Conservation (phyloP, 352 stramenopile genomes). For the Pythium vanterpoolii region DNA sequence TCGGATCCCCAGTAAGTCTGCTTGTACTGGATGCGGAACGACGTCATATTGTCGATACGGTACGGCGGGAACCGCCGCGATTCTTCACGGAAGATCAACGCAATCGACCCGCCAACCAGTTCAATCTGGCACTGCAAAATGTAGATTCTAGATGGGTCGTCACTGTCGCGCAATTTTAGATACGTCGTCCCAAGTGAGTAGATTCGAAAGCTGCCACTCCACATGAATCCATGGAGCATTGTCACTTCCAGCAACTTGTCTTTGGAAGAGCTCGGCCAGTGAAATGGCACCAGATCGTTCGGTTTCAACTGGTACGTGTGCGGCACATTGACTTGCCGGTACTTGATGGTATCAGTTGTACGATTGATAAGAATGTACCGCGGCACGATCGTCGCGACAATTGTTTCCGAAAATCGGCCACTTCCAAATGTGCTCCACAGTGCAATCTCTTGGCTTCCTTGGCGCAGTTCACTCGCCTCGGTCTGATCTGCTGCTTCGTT, state of each 20-base stretch:
- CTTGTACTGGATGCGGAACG: constrained; percentile 85
- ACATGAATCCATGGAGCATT: constrained; percentile 76
- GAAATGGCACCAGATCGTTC: constrained; percentile 81
- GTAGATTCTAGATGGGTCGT: constrained; percentile 74
- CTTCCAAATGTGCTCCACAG: constrained; percentile 85
- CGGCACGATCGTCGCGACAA: constrained; percentile 82
- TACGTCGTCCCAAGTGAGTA: constrained; percentile 85
- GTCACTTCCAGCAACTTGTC: constrained; percentile 86
- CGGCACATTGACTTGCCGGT: constrained; percentile 71
- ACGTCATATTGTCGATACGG: constrained; percentile 91
- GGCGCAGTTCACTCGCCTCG: constrained; percentile 57
- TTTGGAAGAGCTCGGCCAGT: constrained; percentile 74
- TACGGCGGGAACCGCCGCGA: constrained; percentile 86
- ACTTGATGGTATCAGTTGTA: constrained; percentile 81
- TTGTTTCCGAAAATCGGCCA: constrained; percentile 80
- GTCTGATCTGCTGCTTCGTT: constrained; percentile 60
- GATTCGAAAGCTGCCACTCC: constrained; percentile 85
- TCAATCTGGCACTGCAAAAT: constrained; percentile 89
- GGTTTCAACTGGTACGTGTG: constrained; percentile 67
- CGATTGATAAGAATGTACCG: constrained; percentile 88
- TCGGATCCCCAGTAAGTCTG: constrained; percentile 73
- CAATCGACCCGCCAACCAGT: constrained; percentile 81
- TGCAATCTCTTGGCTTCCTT: constrained; percentile 74
- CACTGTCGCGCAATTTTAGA: constrained; percentile 75
- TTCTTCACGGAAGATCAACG: constrained; percentile 82